phyloP scores from a whole-genome alignment of 257 asterid genomes.

The Linderniella brevidens region DNA sequence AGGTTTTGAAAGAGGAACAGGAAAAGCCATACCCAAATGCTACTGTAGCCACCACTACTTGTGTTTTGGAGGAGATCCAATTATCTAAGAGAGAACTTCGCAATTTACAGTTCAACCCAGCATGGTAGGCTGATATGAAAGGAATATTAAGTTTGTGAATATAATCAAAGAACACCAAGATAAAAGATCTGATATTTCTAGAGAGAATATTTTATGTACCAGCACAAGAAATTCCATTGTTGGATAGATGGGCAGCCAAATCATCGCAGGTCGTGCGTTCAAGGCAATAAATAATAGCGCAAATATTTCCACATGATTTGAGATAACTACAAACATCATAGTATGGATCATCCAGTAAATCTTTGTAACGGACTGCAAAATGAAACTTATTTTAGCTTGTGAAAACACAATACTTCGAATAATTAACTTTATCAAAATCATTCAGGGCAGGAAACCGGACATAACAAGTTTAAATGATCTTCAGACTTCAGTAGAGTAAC shows the following conservation, averaged over 20 bases:
- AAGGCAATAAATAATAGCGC: conserved; percentile 90
- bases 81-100: conserved; percentile 78
- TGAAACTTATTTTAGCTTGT: conserved; percentile 10
- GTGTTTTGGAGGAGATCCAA: conserved; percentile 85
- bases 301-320: conserved; percentile 60
- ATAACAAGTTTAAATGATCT: too few species aligned
- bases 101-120: conserved; percentile 69
- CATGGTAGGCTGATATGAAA: conserved; percentile 59
- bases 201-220: conserved; percentile 26
- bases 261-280: conserved; percentile 85
- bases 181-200: background rate
- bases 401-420: too few species aligned
- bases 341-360: conserved; percentile 67
- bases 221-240: conserved; percentile 64
- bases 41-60: conserved; percentile 90
- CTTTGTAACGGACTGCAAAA: conserved; percentile 87
- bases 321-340: conserved; percentile 70
- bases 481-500: too few species aligned
- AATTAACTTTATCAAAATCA: too few species aligned
- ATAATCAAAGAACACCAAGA: too few species aligned
- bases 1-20: conserved; percentile 3
- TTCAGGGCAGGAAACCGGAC: too few species aligned
- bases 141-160: too few species aligned
- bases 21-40: conserved; percentile 72
- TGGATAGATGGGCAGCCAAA: conserved; percentile 58